Base-by-base conservation (phyloP, 2,329 filamentous ascomycete genomes). In the Cordyceps farinosa region DNA sequence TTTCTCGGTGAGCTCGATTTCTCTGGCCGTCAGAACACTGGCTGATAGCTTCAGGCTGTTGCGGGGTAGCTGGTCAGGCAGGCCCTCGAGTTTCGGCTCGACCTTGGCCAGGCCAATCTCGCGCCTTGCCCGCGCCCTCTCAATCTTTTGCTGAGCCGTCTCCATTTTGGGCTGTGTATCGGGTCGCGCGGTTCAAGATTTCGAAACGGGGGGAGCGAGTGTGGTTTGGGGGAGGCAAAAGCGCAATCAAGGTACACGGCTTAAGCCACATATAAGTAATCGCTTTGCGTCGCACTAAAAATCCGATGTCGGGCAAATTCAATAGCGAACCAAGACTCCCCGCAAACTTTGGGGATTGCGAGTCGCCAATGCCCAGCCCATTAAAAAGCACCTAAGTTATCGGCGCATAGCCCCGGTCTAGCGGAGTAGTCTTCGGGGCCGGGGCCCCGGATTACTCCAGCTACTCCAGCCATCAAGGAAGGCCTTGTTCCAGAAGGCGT, bases 1-100 rank as follows among this genome's bases (percentile, higher is more conserved):
- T 3, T 65, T 68, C 38, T 72, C 71, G 0, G 70, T 72, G n/a
- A 72, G 70, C 17, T 72, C 70, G 15, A 69, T 67, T 51, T 72
- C 70, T 11, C 68, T 65, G 6, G 61, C 29, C 3, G 71, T 72
- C n/a, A 73, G 56, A 1, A 71, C 44, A 13, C 62, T 40, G 8
- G 65, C 53, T 1, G 72, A 66, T 1, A 74, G 63, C 8, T 61
- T 66, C 50, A 68, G 68, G 1, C 68, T 72, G 57, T 65, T 69
- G 58, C 65, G 52, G 13, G 67, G 67, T 57, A 69, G 54, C 45
- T 61, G 48, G 7, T 36, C 53, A 3, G 64, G 66, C 27, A 67
- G 6, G 44, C 61, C 64, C 32, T 61, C 22, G 30, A 67, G 62
- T n/a, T 63, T 62, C 3, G 66, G 66, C 52, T 66, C 59, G 44